A percentile compares a stretch with the other conserved stretches of the same genome.
phyloP scores from a whole-genome alignment of 495 filamentous ascomycete species.

The Pyrenula massariospora region DNA sequence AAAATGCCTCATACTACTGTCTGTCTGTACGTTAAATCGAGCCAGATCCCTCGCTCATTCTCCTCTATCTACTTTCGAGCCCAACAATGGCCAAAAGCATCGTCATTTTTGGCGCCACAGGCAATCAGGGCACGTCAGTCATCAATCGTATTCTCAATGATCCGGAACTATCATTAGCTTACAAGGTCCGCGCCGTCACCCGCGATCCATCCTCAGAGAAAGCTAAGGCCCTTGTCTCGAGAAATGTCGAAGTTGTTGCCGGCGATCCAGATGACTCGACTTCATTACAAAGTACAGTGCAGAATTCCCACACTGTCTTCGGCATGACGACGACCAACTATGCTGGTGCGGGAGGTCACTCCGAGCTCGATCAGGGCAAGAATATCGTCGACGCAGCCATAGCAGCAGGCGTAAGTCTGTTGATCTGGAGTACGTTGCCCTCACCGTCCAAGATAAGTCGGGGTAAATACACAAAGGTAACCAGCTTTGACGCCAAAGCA shows the following conservation, averaged over 20 bases:
- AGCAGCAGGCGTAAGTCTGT: conserved; percentile 11
- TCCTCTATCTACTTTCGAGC: too few relatives aligned
- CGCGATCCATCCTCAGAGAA: conserved; percentile 12
- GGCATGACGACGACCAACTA: conserved; percentile 12
- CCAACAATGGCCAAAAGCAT: conserved; percentile 21
- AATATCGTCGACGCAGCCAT: conserved; percentile 39
- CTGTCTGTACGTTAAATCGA: too few relatives aligned
- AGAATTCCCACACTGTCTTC: conserved; percentile 24
- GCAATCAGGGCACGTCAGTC: conserved; percentile 19
- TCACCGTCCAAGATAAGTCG: conserved; percentile 8
- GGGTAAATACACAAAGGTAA: conserved; percentile 11
- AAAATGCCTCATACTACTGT: too few relatives aligned
- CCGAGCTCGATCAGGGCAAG: conserved; percentile 39
- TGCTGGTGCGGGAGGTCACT: not conserved
- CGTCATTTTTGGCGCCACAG: conserved; percentile 36
- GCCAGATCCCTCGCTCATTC: too few relatives aligned
- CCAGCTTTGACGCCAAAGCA: conserved; percentile 26
- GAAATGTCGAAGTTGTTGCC: conserved; percentile 32
- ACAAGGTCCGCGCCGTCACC: conserved; percentile 24
- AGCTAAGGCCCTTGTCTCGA: too few relatives aligned
- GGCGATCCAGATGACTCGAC: conserved; percentile 22
- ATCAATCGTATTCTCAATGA: conserved; percentile 15
- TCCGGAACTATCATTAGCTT: conserved; percentile 19
- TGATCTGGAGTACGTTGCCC: conserved; percentile 16
- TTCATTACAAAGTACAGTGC: conserved; percentile 20